Percentiles rank a stretch among this genome's conserved stretches.
These are phyloP conservation scores for Talaromyces wortmannii DNA, from an alignment of 495 filamentous ascomycete species.

Conservation along the genomic window DNA sequence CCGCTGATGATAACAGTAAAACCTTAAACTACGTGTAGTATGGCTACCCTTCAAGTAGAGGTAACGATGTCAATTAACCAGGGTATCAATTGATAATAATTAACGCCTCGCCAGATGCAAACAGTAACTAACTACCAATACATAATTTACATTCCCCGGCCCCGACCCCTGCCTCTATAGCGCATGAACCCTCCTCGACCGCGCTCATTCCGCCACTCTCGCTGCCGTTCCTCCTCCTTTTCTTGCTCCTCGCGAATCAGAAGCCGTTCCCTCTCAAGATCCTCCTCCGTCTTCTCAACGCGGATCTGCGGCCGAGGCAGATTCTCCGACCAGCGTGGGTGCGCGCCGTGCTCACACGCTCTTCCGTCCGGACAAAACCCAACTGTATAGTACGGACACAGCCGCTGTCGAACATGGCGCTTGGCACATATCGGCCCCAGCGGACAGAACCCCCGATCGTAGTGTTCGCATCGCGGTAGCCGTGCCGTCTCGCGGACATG, in stretches of 20 bases:
- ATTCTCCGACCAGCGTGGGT: conserved; percentile 68
- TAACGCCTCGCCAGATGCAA: background rate
- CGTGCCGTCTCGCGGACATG: conserved; percentile 80
- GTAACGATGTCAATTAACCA: too few species aligned
- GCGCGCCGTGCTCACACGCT: conserved; percentile 67
- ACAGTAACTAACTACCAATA: background rate
- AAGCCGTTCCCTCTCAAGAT: conserved; percentile 49
- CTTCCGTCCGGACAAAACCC: conserved; percentile 92
- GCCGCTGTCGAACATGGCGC: conserved; percentile 65
- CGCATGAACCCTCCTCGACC: conserved; percentile 41
- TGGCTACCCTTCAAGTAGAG: too few species aligned
- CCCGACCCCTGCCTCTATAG: conserved; percentile 39
- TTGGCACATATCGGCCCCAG: conserved; percentile 81
- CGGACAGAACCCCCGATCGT: conserved; percentile 92
- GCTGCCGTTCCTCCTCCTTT: conserved; percentile 42
- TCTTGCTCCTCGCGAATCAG: conserved; percentile 49
- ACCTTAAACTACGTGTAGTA: too few species aligned
- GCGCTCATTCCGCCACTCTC: conserved; percentile 43
- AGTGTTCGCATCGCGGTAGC: conserved; percentile 85
- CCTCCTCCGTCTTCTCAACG: conserved; percentile 54
- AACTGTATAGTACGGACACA: conserved; percentile 83
- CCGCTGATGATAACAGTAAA: too few species aligned
- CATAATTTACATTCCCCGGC: conserved; percentile 26
- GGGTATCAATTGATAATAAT: background rate
- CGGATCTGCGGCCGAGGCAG: conserved; percentile 66